Percentiles rank a stretch among this genome's conserved stretches.
phyloP scores from a whole-genome alignment of 2,329 filamentous ascomycete genomes.

The Davidsoniella eucalypti region DNA sequence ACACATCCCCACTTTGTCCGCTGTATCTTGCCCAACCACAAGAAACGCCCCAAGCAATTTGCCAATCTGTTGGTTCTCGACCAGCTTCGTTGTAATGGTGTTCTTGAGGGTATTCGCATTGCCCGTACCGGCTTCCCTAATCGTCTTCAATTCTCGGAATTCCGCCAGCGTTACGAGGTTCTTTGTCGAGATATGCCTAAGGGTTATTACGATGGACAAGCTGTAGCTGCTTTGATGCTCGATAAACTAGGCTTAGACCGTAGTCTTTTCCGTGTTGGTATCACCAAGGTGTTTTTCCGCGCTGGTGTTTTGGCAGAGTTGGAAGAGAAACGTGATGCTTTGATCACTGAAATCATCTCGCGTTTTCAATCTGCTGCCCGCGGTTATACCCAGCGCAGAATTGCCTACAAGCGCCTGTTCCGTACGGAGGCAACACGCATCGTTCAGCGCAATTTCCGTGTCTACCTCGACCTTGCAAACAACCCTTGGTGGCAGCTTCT shows the following conservation, averaged over 20 bases:
- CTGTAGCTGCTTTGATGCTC: constrained; percentile 69
- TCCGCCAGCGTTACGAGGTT: constrained; percentile 89
- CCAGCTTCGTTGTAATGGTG: constrained; percentile 96
- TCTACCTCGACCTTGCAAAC: constrained; percentile 75
- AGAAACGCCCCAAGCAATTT: constrained; percentile 88
- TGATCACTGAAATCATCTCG: constrained; percentile 88
- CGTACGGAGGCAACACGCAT: constrained; percentile 87
- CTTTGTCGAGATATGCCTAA: constrained; percentile 78
- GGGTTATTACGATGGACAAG: constrained; percentile 81
- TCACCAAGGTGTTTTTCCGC: constrained; percentile 96
- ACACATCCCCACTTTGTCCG: constrained; percentile 97
- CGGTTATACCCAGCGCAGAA: constrained; percentile 74
- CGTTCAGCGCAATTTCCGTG: constrained; percentile 84
- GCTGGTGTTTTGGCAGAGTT: constrained; percentile 90
- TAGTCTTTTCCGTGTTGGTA: constrained; percentile 75
- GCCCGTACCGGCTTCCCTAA: constrained; percentile 95
- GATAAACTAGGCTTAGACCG: constrained; percentile 76
- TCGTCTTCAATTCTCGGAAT: constrained; percentile 78
- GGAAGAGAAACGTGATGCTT: constrained; percentile 82
- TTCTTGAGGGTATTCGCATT: constrained; percentile 95
- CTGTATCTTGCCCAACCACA: constrained; percentile 95
- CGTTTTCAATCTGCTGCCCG: constrained; percentile 84
- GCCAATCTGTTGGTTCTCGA: constrained; percentile 85
- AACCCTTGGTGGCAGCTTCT: constrained; percentile 98
- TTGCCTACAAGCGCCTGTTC: constrained; percentile 85